Base-by-base conservation (phyloP, 352 stramenopile genomes). In the Pythium oligandrum region DNA sequence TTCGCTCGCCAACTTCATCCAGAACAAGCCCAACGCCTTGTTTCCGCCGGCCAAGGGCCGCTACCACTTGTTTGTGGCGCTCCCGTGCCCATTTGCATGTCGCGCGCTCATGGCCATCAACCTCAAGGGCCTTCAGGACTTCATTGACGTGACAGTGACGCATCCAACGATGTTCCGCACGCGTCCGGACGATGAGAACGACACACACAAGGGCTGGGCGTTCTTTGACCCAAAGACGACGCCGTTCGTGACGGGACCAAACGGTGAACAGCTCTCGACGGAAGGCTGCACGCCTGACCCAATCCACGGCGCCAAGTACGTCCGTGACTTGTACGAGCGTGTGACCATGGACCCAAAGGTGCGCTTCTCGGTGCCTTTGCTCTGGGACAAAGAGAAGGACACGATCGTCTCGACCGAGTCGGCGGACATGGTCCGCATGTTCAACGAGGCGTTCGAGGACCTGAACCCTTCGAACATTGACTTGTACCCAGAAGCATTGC, bases 391-490 rank as follows among this genome's bases (percentile, higher is more conserved):
- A 59, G 96, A 97, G 63, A 62, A 70, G 0, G 68, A 93, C 31
- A 96, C 82, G 5, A 98, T 98, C 62, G 95, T 99, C 11, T 98
- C 90, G 68, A 98, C 98, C 61, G 95, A 99, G 71, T 97, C 85
- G 1, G 82, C 83, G 31, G 94, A 98, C 54, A 98, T 99, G 68
- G 87, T 97, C 7, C 76, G 90, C 61, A 98, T 98, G 82, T 74
- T 99, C 39, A 98, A 98, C 72, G 83, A 69, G 17, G 81, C 75
- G 35, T 98, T 98, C 51, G 83, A 97, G 48, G 66, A 78, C 4
- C 78, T 97, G 48, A 64, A 71, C 34, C 75, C 83, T 33, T 71
- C 80, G 30, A 73, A 78, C 37, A 44, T 97, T 9, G 86, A 98
- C 61, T 66, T 98, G 50, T 93, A 96, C 53, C 93, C 90, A 1